A percentile compares a stretch with the other conserved stretches of the same genome.
These are phyloP conservation scores for Endocarpon pusillum DNA, from an alignment of 495 filamentous ascomycete genomes.

Conservation along the genomic window DNA sequence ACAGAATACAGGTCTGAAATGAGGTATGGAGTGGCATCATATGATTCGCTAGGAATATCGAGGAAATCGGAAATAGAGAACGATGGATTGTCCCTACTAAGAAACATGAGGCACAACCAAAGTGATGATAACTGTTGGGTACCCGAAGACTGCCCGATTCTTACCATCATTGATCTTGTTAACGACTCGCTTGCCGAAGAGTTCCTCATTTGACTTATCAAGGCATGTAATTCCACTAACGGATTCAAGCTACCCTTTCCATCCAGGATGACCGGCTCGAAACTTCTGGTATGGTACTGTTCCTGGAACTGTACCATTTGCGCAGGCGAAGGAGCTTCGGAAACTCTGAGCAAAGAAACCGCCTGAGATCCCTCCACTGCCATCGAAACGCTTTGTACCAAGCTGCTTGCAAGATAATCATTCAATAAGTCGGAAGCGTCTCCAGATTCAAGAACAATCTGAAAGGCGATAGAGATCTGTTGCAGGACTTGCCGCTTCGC, in stretches of 20 bases:
- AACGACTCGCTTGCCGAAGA: constrained; percentile 24
- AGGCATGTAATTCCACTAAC: too few species aligned
- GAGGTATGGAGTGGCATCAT: constrained; percentile 32
- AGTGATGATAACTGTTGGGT: constrained; percentile 47
- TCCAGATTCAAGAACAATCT: constrained; percentile 45
- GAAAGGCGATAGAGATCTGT: constrained; percentile 54
- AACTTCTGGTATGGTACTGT: too few species aligned
- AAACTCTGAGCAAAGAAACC: too few species aligned
- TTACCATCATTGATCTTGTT: constrained; percentile 40
- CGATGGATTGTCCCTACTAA: constrained; percentile 32
- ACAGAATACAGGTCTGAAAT: constrained; percentile 69
- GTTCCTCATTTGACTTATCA: too few species aligned
- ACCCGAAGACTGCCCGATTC: constrained; percentile 36
- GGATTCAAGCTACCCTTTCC: too few species aligned
- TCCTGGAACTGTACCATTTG: too few species aligned
- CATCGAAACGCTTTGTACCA: too few species aligned
- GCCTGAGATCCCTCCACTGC: too few species aligned
- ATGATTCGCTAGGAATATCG: constrained; percentile 15
- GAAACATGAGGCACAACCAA: constrained; percentile 65
- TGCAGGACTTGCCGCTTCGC: constrained; percentile 53
- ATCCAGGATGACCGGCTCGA: too few species aligned
- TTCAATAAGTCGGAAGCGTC: constrained; percentile 56
- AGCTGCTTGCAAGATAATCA: constrained; percentile 39
- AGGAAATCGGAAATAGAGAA: constrained; percentile 51
- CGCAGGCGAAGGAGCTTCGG: too few species aligned